A percentile compares a stretch with the other conserved stretches of the same genome.
Conservation (phyloP, 2,329 filamentous ascomycete species). For the Stagonosporopsis cucurbitacearum region DNA sequence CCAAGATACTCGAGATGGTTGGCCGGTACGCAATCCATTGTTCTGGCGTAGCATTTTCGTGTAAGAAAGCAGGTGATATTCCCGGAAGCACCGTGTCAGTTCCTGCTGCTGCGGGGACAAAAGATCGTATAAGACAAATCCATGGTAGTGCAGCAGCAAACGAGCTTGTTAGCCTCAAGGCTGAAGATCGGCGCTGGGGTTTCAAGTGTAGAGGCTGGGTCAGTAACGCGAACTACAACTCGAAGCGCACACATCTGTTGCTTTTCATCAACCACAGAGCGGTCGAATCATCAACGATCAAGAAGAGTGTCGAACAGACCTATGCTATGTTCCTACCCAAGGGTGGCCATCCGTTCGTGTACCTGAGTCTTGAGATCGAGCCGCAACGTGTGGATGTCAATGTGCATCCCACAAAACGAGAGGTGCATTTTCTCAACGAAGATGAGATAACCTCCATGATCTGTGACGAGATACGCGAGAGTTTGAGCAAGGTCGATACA, state of each 20-base stretch:
- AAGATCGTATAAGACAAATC: slow-evolving; percentile 89
- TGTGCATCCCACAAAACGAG: slow-evolving; percentile 93
- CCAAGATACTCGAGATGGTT: slow-evolving; percentile 95
- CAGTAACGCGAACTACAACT: slow-evolving; percentile 93
- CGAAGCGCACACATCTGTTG: slow-evolving; percentile 85
- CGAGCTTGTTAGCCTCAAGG: slow-evolving; percentile 79
- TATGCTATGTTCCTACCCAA: slow-evolving; percentile 90
- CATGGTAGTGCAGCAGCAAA: slow-evolving; percentile 85
- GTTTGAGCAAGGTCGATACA: slow-evolving; percentile 85
- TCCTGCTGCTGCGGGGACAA: slow-evolving; percentile 71
- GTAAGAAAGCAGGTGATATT: slow-evolving; percentile 93
- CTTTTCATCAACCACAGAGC: slow-evolving; percentile 97
- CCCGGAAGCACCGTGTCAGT: slow-evolving; percentile 78
- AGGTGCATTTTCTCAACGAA: slow-evolving; percentile 97
- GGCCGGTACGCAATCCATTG: slow-evolving; percentile 95
- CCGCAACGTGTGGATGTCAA: slow-evolving; percentile 94
- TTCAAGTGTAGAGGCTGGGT: slow-evolving; percentile 82
- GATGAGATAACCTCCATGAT: slow-evolving; percentile 92
- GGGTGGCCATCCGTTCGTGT: slow-evolving; percentile 91
- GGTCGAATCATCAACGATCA: slow-evolving; percentile 87
- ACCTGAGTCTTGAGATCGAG: slow-evolving; percentile 90
- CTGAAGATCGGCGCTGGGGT: slow-evolving; percentile 77
- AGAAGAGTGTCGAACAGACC: slow-evolving; percentile 88
- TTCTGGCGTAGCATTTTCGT: slow-evolving; percentile 88
- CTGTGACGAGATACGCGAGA: slow-evolving; percentile 78